Evolutionary conservation across 139 green algal genomes (phyloP).

Genomic region (Chlorella sp.): DNA sequence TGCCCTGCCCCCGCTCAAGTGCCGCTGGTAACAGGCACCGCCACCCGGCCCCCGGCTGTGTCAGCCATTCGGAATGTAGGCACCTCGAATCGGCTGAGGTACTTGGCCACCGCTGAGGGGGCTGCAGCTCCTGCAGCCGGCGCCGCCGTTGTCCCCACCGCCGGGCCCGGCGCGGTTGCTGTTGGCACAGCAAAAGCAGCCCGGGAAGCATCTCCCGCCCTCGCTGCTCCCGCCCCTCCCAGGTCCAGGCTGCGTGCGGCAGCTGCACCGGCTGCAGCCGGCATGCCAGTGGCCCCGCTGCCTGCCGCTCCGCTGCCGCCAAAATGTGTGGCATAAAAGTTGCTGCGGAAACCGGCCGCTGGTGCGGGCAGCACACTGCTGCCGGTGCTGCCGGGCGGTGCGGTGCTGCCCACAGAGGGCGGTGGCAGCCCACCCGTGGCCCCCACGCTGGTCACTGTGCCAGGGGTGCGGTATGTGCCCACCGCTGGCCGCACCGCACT

Average conservation of each 20-base stretch:
- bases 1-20: not conserved
- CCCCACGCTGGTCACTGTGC: not conserved
- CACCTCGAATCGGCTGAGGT: slow-evolving; percentile 21
- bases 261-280: not conserved
- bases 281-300: not conserved
- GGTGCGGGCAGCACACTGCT: not conserved
- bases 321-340: slow-evolving; percentile 26
- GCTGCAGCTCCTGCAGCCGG: not conserved
- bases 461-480: slow-evolving; percentile 1
- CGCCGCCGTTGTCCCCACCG: too few relatives aligned
- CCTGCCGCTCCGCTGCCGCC: not conserved
- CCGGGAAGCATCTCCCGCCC: not conserved
- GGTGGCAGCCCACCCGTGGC: not conserved
- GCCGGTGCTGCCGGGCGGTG: not conserved
- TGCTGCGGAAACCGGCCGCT: slow-evolving; percentile 8
- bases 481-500: not conserved
- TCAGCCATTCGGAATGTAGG: slow-evolving; percentile 9
- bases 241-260: slow-evolving; percentile 7
- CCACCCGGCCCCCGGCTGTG: not conserved
- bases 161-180: not conserved
- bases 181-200: not conserved
- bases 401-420: not conserved
- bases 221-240: not conserved
- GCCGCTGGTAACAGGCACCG: slow-evolving; percentile 13
- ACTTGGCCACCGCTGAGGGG: not conserved